A percentile compares a stretch with the other conserved stretches of the same genome.
Conservation (phyloP, 108 stramenopile species). For the Cylindrotheca closterium region DNA sequence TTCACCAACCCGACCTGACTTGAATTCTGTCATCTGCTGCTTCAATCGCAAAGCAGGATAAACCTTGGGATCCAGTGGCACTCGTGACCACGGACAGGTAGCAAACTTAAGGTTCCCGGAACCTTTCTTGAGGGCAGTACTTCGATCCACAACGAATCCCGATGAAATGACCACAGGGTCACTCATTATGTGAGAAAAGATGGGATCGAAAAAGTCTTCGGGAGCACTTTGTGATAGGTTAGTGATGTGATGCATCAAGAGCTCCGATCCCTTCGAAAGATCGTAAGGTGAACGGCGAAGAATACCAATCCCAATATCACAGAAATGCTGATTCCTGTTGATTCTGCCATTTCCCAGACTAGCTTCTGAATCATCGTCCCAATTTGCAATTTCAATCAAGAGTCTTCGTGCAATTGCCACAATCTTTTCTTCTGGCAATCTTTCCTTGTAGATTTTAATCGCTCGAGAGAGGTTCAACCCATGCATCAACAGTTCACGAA, state of each 20-base stretch:
- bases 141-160: constrained; percentile 84
- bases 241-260: neutral
- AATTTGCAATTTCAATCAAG: too few species aligned
- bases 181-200: constrained; percentile 88
- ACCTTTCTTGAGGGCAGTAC: neutral
- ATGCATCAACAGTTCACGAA: too few species aligned
- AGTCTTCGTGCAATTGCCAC: neutral
- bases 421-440: neutral
- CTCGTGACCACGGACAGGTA: neutral
- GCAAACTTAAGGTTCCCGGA: neutral
- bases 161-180: constrained; percentile 94
- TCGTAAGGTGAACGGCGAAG: neutral
- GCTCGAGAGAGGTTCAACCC: neutral
- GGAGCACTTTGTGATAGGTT: constrained; percentile 60
- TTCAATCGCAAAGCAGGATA: neutral
- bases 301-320: neutral
- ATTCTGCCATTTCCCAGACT: too few species aligned
- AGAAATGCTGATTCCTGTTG: neutral
- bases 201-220: constrained; percentile 94
- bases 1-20: neutral
- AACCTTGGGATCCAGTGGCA: neutral
- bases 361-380: too few species aligned
- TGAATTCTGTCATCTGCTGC: neutral
- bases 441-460: neutral
- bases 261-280: neutral